phyloP scores from a whole-genome alignment of 352 stramenopile genomes.

The Globisporangium canariense region DNA sequence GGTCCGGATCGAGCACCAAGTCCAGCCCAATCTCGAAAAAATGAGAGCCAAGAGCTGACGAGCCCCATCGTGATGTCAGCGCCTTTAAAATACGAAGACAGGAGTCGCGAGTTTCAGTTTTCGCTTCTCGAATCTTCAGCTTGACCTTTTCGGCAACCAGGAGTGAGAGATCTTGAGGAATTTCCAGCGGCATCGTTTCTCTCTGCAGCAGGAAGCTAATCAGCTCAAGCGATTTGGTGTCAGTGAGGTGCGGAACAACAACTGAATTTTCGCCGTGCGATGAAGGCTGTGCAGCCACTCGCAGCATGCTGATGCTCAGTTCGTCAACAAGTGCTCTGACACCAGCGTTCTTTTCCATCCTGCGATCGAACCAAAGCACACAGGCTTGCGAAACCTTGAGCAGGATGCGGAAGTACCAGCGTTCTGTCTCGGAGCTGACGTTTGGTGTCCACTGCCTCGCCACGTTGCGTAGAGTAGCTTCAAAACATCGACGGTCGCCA shows the following conservation, averaged over 20 bases:
- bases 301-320: constrained; percentile 12
- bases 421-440: not conserved
- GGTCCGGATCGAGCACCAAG: constrained; percentile 15
- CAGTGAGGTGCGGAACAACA: not conserved
- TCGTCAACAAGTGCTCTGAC: constrained; percentile 8
- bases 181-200: not conserved
- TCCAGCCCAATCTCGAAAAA: constrained; percentile 18
- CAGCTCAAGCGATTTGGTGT: constrained; percentile 11
- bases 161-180: constrained; percentile 2
- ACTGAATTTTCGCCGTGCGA: not conserved
- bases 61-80: constrained; percentile 7
- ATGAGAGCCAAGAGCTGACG: constrained; percentile 1
- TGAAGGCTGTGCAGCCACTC: not conserved
- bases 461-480: constrained; percentile 8
- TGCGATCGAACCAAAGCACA: constrained; percentile 8
- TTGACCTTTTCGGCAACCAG: constrained; percentile 12
- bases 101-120: not conserved
- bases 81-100: constrained; percentile 15
- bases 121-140: not conserved
- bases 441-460: constrained; percentile 2
- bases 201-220: constrained; percentile 9
- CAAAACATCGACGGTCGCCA: not conserved
- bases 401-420: constrained; percentile 14
- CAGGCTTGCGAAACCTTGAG: constrained; percentile 19
- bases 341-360: not conserved